Evolutionary conservation across 2,329 filamentous ascomycete genomes (phyloP), one percentile per base, ranked within the genome.

Genomic region (Myriosclerotinia scirpicola): DNA sequence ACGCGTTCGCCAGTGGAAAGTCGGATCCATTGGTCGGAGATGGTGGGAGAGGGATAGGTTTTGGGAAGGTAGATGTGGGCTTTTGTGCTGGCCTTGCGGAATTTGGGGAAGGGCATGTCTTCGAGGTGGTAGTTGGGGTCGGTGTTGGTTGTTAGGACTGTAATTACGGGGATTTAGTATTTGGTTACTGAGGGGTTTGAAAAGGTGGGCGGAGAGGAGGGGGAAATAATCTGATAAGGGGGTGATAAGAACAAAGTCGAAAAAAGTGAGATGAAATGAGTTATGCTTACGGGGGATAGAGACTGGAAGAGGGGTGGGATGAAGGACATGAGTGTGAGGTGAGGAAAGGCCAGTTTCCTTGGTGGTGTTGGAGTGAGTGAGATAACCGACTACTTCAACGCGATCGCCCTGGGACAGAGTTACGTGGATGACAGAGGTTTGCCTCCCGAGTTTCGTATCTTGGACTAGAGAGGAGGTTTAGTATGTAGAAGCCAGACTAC

Each of bases 11-110:
- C 83, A 17, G 84, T 85, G 1, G 80, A 77, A 65, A 90, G 82
- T 36, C 85, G 82, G 4, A 90, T 78, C 90, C 90, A 93, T 75
- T 90, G 81, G 73, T 92, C 89, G 5, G 85, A 79, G 40, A 80
- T 75, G 58, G 77, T 78, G 14, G 71, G 74, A 12, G 73, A 67
- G 20, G 70, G 72, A 63, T 83, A 80, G 0, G 81, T 81, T 22
- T 79, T 54, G 30, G 85, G 84, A 61, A 85, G 81, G 72, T 81
- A 84, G 34, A 84, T 81, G 22, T 83, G 79, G 14, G 86, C 77
- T 67, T 85, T 83, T 36, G 74, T 73, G 7, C 79, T 78, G 12
- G 76, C 76, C 69, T 74, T 76, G 38, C 76, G 70, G 66, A 77
- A 77, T 11, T 68, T 55, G 0, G 74, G 55, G 48, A 75, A 76